Conservation (phyloP, 257 asterid genomes). For the Solanum pinnatisectum region DNA sequence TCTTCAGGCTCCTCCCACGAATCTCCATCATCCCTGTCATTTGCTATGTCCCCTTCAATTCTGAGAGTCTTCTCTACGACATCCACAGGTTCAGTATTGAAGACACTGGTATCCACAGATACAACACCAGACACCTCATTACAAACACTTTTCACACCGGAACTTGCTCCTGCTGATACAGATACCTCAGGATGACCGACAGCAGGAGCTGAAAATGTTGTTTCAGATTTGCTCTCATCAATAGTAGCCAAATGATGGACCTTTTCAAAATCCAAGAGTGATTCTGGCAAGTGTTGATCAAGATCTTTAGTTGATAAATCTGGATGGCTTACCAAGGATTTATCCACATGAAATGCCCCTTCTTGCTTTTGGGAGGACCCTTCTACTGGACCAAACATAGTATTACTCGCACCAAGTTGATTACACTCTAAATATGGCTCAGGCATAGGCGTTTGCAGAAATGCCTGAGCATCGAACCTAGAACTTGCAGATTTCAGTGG, state of each 20-base stretch:
- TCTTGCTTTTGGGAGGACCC: slow-evolving; percentile 32
- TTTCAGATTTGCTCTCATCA: slow-evolving; percentile 46
- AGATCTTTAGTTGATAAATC: slow-evolving; percentile 21
- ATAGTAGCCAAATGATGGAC: slow-evolving; percentile 25
- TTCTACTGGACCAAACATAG: slow-evolving; percentile 29
- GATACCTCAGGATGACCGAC: slow-evolving; percentile 18
- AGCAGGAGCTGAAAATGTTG: slow-evolving; percentile 22
- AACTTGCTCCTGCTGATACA: slow-evolving; percentile 14
- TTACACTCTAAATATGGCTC: slow-evolving; percentile 24
- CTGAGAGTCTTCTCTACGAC: slow-evolving; percentile 33
- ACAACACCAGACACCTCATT: slow-evolving; percentile 28
- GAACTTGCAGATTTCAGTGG: slow-evolving; percentile 76
- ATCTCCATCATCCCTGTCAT: slow-evolving; percentile 44
- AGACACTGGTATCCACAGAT: slow-evolving; percentile 8
- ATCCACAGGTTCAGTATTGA: slow-evolving; percentile 23
- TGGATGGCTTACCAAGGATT: slow-evolving; percentile 21
- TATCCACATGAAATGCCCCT: slow-evolving; percentile 17
- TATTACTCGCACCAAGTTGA: slow-evolving; percentile 22
- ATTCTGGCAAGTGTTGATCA: slow-evolving; percentile 50
- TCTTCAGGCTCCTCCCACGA: slow-evolving; percentile 67
- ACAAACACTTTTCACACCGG: slow-evolving; percentile 12
- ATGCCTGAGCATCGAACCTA: slow-evolving; percentile 32
- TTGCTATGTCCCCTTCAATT: slow-evolving; percentile 31
- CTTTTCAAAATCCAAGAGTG: slow-evolving; percentile 39
- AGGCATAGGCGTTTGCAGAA: slow-evolving; percentile 11